Conservation (phyloP, 208 protist species). For the Trypanosoma brucei region DNA sequence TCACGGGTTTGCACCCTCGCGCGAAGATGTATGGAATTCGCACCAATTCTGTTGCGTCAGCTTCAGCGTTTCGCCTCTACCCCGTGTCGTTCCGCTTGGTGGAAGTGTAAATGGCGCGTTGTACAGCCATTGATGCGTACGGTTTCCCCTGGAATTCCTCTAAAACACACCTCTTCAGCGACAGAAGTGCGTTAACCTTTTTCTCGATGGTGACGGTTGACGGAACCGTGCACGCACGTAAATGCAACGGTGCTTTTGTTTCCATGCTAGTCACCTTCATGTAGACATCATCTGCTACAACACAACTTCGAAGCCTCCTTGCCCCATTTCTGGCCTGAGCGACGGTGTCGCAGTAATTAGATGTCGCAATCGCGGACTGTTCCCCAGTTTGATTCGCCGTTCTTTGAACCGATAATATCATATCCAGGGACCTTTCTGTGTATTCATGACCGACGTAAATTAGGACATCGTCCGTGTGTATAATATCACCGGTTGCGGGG, state of each 20-base stretch:
- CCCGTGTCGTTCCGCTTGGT: constrained; percentile 9
- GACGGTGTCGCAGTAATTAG: constrained; percentile 24
- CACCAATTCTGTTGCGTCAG: too few species aligned
- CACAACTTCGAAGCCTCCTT: constrained; percentile 29
- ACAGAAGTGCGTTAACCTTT: constrained; percentile 65
- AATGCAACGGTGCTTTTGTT: neutral
- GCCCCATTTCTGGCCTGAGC: constrained; percentile 25
- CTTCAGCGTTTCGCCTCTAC: neutral
- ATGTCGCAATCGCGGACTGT: neutral
- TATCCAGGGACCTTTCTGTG: constrained; percentile 50
- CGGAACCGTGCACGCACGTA: constrained; percentile 64
- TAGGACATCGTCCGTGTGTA: constrained; percentile 52
- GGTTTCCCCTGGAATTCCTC: constrained; percentile 18
- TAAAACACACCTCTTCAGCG: constrained; percentile 38
- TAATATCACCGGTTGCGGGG: constrained; percentile 47
- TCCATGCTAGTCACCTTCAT: neutral
- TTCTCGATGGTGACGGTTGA: constrained; percentile 59
- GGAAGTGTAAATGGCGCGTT: constrained; percentile 41
- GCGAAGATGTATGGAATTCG: neutral
- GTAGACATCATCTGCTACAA: constrained; percentile 13
- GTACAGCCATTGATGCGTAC: constrained; percentile 26
- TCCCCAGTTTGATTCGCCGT: neutral
- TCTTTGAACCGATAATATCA: constrained; percentile 22
- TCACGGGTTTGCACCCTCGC: neutral
- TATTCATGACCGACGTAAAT: constrained; percentile 84